A percentile compares a stretch with the other conserved stretches of the same genome.
Evolutionary conservation across 2,329 filamentous ascomycete species (phyloP).

Genomic region (Lojkania enalia): DNA sequence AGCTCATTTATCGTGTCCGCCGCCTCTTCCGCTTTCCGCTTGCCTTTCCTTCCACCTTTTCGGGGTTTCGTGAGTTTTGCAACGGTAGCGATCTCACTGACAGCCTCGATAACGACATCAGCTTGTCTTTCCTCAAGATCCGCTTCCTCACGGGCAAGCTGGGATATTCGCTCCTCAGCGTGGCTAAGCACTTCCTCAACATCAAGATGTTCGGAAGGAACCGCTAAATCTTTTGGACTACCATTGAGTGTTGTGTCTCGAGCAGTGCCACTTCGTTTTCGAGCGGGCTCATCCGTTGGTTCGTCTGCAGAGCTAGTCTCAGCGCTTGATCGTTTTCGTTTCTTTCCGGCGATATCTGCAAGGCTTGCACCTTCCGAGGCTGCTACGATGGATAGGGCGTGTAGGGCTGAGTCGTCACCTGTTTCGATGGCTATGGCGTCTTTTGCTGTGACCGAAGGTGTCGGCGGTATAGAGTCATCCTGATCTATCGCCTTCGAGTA

Average conservation of each 20-base stretch:
- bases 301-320: slow-evolving; percentile 45
- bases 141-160: slow-evolving; percentile 35
- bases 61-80: slow-evolving; percentile 42
- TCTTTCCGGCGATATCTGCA: slow-evolving; percentile 38
- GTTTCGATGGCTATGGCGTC: slow-evolving; percentile 22
- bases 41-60: slow-evolving; percentile 50
- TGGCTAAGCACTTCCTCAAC: slow-evolving; percentile 59
- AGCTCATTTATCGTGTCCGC: slow-evolving; percentile 45
- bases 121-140: slow-evolving; percentile 42
- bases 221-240: slow-evolving; percentile 33
- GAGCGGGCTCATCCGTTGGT: slow-evolving; percentile 39
- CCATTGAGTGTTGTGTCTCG: slow-evolving; percentile 31
- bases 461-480: slow-evolving; percentile 32
- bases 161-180: slow-evolving; percentile 39
- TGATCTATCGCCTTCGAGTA: slow-evolving; percentile 38
- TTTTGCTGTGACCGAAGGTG: slow-evolving; percentile 24
- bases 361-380: slow-evolving; percentile 37
- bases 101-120: slow-evolving; percentile 36
- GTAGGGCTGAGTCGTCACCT: slow-evolving; percentile 24
- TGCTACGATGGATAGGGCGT: slow-evolving; percentile 37
- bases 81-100: slow-evolving; percentile 40
- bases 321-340: slow-evolving; percentile 51
- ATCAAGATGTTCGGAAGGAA: slow-evolving; percentile 33
- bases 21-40: slow-evolving; percentile 54
- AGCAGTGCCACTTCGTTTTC: slow-evolving; percentile 40